These are phyloP conservation scores for Tilletia setariae DNA, from an alignment of 1,284 basidiomycete genomes.

Conservation along the genomic window DNA sequence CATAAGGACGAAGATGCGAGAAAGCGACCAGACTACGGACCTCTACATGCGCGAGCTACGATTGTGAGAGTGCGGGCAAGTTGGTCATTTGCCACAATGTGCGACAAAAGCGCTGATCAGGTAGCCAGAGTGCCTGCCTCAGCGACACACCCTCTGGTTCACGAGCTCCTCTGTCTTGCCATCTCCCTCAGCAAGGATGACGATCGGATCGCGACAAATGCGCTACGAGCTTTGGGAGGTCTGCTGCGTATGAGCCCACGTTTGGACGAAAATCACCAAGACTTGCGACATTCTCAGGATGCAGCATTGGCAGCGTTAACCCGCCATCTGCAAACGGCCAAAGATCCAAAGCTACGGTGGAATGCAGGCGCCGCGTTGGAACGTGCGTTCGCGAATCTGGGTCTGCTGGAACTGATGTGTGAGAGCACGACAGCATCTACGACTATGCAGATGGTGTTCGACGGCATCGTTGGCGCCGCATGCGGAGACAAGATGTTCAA, in stretches of 20 bases:
- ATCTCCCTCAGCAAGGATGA: neutral
- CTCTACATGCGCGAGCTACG: neutral
- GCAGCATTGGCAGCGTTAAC: neutral
- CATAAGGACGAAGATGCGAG: neutral
- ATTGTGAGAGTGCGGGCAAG: neutral
- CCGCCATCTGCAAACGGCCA: neutral
- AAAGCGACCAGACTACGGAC: neutral
- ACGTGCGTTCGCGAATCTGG: neutral
- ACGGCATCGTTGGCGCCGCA: neutral
- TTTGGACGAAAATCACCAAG: neutral
- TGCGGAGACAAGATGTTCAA: conserved; percentile 11
- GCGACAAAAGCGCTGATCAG: conserved; percentile 4
- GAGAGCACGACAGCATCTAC: neutral
- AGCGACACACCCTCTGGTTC: neutral
- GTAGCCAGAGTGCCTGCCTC: neutral
- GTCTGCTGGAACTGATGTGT: neutral
- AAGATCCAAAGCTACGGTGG: conserved; percentile 10
- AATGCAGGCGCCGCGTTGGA: conserved; percentile 9
- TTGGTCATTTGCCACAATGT: conserved; percentile 12
- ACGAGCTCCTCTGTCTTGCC: neutral
- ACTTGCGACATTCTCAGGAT: too few relatives aligned
- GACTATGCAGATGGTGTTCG: neutral
- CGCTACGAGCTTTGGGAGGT: neutral
- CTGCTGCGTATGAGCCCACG: neutral
- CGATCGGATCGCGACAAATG: conserved; percentile 1